A percentile compares a stretch with the other conserved stretches of the same genome.
These are phyloP conservation scores for Spinellus fusiger DNA, from an alignment of 192 early-diverging fungal genomes.

Conservation along the genomic window DNA sequence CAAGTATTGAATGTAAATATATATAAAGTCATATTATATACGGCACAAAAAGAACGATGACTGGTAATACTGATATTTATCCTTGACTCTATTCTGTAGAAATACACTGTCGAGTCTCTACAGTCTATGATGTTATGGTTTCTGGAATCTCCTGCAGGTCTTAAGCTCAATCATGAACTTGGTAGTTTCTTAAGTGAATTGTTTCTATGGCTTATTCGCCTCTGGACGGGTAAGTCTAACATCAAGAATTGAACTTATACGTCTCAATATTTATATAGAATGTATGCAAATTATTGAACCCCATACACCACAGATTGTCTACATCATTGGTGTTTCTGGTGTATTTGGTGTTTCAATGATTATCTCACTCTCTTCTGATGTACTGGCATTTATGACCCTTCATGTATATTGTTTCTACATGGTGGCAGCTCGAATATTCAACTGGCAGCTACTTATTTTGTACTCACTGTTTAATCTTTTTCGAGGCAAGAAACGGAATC, in stretches of 20 bases:
- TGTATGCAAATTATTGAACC: slow-evolving; percentile 43
- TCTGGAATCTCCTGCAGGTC: slow-evolving; percentile 85
- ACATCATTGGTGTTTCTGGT: slow-evolving; percentile 67
- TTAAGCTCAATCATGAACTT: slow-evolving; percentile 93
- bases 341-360: slow-evolving; percentile 81
- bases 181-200: slow-evolving; percentile 86
- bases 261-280: slow-evolving; percentile 15
- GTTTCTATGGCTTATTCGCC: slow-evolving; percentile 78
- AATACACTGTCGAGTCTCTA: slow-evolving; percentile 65
- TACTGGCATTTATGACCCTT: slow-evolving; percentile 76
- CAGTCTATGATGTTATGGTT: slow-evolving; percentile 83
- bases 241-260: not conserved
- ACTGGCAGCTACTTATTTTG: slow-evolving; percentile 84
- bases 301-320: slow-evolving; percentile 57
- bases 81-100: too few species aligned
- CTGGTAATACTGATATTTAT: too few species aligned
- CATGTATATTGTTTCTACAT: slow-evolving; percentile 96
- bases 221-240: slow-evolving; percentile 67
- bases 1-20: slow-evolving; percentile 38
- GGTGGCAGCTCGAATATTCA: slow-evolving; percentile 87
- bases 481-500: slow-evolving; percentile 83
- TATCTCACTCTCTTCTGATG: slow-evolving; percentile 77
- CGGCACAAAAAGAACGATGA: too few species aligned
- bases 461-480: slow-evolving; percentile 91
- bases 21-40: not conserved